Evolutionary conservation across 2,329 filamentous ascomycete genomes (phyloP), one percentile per base, ranked within the genome.

Genomic region (Geosmithia flava): DNA sequence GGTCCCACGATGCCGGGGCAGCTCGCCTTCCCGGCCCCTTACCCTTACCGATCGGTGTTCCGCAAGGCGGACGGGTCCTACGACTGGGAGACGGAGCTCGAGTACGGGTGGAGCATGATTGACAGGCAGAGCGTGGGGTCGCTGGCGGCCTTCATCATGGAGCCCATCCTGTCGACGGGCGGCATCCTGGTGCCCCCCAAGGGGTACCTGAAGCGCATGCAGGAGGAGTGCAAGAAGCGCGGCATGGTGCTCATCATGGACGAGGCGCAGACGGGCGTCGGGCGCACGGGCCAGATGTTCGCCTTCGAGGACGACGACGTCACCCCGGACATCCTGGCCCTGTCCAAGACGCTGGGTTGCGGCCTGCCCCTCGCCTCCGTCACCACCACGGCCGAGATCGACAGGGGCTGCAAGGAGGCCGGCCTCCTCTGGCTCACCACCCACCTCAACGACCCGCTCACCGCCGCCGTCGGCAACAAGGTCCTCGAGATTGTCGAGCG

Each of bases 211-310:
- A 67, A 66, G 47, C 71, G 70, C 0, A 62, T 83, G 55, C 76
- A 74, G 52, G 56, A 59, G 15, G 70, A 81, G 49, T 81, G 77
- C 57, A 67, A 75, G 54, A 65, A 65, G 20, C 63, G 78, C 3
- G 72, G 68, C 8, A 81, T 81, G 75, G 68, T 82, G 2, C 58
- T 81, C 7, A 80, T 81, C 42, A 65, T 81, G 17, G 77, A 81
- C 51, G 78, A 81, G 56, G 78, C 78, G 0, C 76, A 81, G 58
- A 81, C 76, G 0, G 77, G 74, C 1, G 65, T 81, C 2, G 77
- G 77, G 0, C 66, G 77, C 7, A 72, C 69, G 17, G 77, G 77
- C 0, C 65, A 76, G 16, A 19, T 19, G 40, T 74, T 83, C 63
- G 76, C 82, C 53, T 79, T 76, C 2, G 72, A 81, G 53, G 61